Base-by-base conservation (phyloP, 345 rosid genomes). In the Hibiscus syriacus region DNA sequence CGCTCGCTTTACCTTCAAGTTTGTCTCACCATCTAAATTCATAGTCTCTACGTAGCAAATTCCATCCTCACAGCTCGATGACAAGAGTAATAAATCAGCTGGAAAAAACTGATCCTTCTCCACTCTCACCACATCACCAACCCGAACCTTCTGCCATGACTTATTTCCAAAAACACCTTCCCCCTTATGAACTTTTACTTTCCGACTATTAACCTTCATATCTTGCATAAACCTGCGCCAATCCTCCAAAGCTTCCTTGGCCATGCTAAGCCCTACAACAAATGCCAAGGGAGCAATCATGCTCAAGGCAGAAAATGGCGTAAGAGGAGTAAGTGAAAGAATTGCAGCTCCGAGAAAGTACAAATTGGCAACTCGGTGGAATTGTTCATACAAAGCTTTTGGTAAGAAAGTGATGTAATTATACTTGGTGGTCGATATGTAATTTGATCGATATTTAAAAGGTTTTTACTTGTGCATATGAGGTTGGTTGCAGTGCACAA, bases 191-290 rank as follows among this genome's bases (percentile, higher is more conserved):
- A 90, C 83, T 64, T 68, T 75, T 16, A 84, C 79, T 75, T 89
- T 93, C 67, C 98, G 78, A 4, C 68, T 73, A 70, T 93, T 93
- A 6, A 93, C 94, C 85, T 87, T 85, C 79, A 83, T 83, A 54
- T 93, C 98, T 75, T 93, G 98, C 79, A 84, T 78, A 77, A 89
- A 89, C 88, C 98, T 86, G 26, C 78, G 88, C 98, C 98, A 93
- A 71, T 93, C 98, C 73, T 93, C 98, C 62, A 93, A 72, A 49
- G 88, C 97, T 69, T 93, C 98, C 82, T 93, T 93, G 1, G 82
- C 82, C 97, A 93, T 93, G 71, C 97, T 93, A 27, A 89, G 81
- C 14, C 98, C 98, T 27, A 93, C 87, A 71, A 93, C 97, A 73
- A 93, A 81, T 27, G 85, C 88, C 72, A 93, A 80, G 0, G 98